Evolutionary conservation across 2,329 filamentous ascomycete species (phyloP).

Genomic region (Neurospora sp.): DNA sequence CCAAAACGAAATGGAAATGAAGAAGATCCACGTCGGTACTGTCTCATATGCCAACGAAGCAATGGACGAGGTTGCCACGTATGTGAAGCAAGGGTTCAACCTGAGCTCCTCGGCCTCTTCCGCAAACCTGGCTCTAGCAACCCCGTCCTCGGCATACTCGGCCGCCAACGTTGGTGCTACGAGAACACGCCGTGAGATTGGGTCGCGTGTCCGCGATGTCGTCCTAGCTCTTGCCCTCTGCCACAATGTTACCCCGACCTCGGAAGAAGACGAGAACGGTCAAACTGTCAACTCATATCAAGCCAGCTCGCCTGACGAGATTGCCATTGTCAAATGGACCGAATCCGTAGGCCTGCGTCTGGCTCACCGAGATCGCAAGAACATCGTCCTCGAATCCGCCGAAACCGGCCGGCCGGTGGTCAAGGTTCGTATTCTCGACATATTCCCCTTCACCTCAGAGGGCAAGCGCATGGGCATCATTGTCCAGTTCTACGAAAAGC

Average conservation of each 20-base stretch:
- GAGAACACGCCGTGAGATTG: slow-evolving; percentile 84
- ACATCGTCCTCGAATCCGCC: slow-evolving; percentile 71
- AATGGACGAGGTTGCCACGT: slow-evolving; percentile 91
- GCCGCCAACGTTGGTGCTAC: slow-evolving; percentile 56
- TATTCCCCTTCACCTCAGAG: slow-evolving; percentile 96
- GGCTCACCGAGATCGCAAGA: slow-evolving; percentile 75
- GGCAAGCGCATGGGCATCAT: slow-evolving; percentile 98
- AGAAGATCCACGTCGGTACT: slow-evolving; percentile 96
- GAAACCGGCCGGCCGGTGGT: slow-evolving; percentile 67
- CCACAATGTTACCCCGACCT: slow-evolving; percentile 92
- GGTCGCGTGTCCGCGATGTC: slow-evolving; percentile 83
- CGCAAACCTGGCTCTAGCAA: slow-evolving; percentile 50
- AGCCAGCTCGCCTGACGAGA: slow-evolving; percentile 94
- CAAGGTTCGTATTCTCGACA: slow-evolving; percentile 77
- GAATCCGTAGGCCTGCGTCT: slow-evolving; percentile 84
- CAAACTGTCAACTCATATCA: slow-evolving; percentile 76
- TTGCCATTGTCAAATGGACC: slow-evolving; percentile 94
- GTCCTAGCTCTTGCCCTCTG: slow-evolving; percentile 87
- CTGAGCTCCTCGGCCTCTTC: slow-evolving; percentile 34
- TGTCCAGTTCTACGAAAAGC: slow-evolving; percentile 66
- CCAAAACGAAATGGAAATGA: slow-evolving; percentile 98
- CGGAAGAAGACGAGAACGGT: slow-evolving; percentile 76
- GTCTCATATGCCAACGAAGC: slow-evolving; percentile 97
- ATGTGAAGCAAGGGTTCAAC: slow-evolving; percentile 76
- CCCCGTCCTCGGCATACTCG: slow-evolving; percentile 64